Percentiles rank a stretch among this genome's conserved stretches.
Evolutionary conservation across 139 green algal genomes (phyloP).

Genomic region (Pleodorina starrii): DNA sequence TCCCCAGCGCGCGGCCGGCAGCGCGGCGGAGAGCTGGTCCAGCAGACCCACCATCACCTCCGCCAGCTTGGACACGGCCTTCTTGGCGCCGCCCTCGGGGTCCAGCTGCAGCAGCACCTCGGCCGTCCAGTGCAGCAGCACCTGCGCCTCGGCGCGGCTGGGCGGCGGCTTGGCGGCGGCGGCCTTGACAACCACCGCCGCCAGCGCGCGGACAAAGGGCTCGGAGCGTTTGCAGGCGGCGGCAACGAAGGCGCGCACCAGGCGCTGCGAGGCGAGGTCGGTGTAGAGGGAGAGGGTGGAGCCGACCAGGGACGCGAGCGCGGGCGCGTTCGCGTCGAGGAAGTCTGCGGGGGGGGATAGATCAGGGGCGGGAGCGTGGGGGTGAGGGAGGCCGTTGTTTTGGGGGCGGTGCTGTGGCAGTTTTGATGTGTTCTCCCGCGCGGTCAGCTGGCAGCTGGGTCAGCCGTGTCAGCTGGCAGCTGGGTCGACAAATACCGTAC

Average conservation of each 20-base stretch:
- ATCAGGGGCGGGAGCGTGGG: background rate
- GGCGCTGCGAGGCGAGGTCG: constrained; percentile 51
- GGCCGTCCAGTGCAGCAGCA: constrained; percentile 71
- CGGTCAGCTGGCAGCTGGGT: no score
- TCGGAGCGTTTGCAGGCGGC: constrained; percentile 48
- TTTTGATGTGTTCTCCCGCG: no score
- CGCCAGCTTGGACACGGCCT: constrained; percentile 80
- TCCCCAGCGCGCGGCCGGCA: background rate
- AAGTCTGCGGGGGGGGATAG: constrained; percentile 64
- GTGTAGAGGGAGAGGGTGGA: constrained; percentile 44
- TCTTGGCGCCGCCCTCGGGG: constrained; percentile 60
- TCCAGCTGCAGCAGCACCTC: constrained; percentile 68
- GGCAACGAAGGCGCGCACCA: constrained; percentile 54
- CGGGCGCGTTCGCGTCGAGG: constrained; percentile 59
- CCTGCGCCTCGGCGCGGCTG: constrained; percentile 30
- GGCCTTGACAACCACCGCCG: constrained; percentile 63
- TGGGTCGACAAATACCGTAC: no score
- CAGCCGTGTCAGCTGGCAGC: no score
- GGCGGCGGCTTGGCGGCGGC: constrained; percentile 47
- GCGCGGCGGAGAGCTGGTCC: background rate
- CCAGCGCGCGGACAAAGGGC: constrained; percentile 72
- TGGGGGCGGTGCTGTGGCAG: no score
- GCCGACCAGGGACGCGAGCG: constrained; percentile 57
- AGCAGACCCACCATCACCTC: constrained; percentile 68
- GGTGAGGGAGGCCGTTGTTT: background rate